These are phyloP conservation scores for Dryas integrifolia DNA, from an alignment of 331 rosid genomes.

Conservation along the genomic window DNA sequence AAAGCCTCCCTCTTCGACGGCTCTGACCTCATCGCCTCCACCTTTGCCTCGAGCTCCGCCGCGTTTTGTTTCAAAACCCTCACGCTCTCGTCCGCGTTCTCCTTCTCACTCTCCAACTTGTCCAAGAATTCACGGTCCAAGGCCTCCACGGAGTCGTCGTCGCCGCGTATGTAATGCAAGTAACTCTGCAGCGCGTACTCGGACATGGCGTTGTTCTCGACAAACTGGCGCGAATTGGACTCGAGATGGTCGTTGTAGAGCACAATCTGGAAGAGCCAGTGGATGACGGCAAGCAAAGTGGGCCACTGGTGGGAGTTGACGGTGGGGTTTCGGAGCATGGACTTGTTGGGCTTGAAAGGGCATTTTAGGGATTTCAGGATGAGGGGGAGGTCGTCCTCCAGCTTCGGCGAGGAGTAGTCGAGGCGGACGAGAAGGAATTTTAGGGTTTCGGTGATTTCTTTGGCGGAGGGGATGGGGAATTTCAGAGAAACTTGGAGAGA, in stretches of 20 bases:
- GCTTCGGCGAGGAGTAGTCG: constrained; percentile 47
- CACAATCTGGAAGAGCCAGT: constrained; percentile 83
- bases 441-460: constrained; percentile 65
- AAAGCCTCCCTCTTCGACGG: constrained; percentile 57
- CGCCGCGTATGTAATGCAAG: constrained; percentile 53
- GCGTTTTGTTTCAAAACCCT: constrained; percentile 22
- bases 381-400: constrained; percentile 70
- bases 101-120: constrained; percentile 46
- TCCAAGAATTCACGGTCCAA: constrained; percentile 45
- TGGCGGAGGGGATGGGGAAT: constrained; percentile 62
- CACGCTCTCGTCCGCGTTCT: constrained; percentile 32
- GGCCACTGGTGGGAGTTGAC: constrained; percentile 96
- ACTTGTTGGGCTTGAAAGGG: constrained; percentile 71
- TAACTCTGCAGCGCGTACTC: constrained; percentile 48
- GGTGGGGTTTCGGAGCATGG: constrained; percentile 60
- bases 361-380: constrained; percentile 50
- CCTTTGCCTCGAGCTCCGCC: constrained; percentile 32
- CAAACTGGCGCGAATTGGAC: constrained; percentile 21
- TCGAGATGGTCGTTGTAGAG: constrained; percentile 33
- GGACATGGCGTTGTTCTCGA: constrained; percentile 32
- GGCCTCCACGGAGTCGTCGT: constrained; percentile 57
- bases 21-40: constrained; percentile 39
- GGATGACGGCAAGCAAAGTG: constrained; percentile 65
- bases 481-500: constrained; percentile 50
- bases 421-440: constrained; percentile 48